Base-by-base conservation (phyloP, 257 asterid species). In the Phtheirospermum japonicum region DNA sequence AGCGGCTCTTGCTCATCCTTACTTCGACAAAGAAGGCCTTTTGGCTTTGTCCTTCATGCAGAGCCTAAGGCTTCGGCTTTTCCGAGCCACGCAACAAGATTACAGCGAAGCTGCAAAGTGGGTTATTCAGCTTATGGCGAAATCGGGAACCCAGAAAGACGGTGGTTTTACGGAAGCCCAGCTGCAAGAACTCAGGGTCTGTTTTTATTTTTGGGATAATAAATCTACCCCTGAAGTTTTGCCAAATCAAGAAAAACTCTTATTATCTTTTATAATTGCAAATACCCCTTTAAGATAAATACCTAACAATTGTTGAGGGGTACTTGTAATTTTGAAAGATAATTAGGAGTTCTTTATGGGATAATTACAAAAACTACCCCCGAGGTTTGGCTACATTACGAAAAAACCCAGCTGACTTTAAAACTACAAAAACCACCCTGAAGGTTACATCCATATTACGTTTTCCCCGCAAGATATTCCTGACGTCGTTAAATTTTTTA, bases 81-180 rank as follows among this genome's bases (percentile, higher is more conserved):
- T 89, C 71, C 79, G 96, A 67, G 92, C 96, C 16, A 89, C 97
- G 9, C 88, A 85, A 36, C 94, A 87, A 71, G 99, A 93, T 65
- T 93, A 89, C 55, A 70, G 89, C 7, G 97, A 93, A 72, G 87
- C 95, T 55, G 96, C 87, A 11, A 63, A 72, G 16, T 93, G 99
- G 99, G 30, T 87, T 49, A 67, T 81, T 69, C 86, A 82, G 71
- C 89, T 82, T 57, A 85, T 93, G 97, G 96, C 97, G 0, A 87
- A 77, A 79, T 89, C 99, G 4, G 97, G 99, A 51, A 93, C 99
- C 0, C 61, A 87, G 69, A 76, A 72, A 55, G 96, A 80, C 9
- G 97, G 99, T 57, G 99, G 99, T 55, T 93, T 93, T 72, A 93
- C 99, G 0, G 99, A 93, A 76, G 94, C 95, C 48, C 99, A 93